Conservation (phyloP, 257 asterid genomes). For the Ligustrum vulgare region DNA sequence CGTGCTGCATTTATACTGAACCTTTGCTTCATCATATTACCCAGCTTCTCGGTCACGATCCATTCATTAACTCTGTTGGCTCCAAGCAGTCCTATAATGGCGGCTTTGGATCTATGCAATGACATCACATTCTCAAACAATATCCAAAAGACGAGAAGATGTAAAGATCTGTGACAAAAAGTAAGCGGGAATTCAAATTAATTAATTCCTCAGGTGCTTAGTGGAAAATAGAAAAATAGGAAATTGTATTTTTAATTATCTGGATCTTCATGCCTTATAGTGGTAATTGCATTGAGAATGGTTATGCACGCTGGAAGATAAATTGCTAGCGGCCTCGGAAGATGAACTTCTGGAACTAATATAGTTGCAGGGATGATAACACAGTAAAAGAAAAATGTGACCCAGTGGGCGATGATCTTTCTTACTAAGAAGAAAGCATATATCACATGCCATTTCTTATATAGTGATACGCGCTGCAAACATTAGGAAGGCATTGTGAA, state of each 20-base stretch:
- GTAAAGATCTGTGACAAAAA: slow-evolving; percentile 54
- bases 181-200: slow-evolving; percentile 19
- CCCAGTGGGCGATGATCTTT: slow-evolving; percentile 91
- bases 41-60: slow-evolving; percentile 91
- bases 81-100: slow-evolving; percentile 80
- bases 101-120: slow-evolving; percentile 85
- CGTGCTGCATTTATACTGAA: slow-evolving; percentile 36
- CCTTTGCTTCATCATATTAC: slow-evolving; percentile 62
- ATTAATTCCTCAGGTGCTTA: slow-evolving; percentile 15
- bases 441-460: slow-evolving; percentile 73
- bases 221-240: background rate
- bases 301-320: slow-evolving; percentile 88
- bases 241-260: slow-evolving; percentile 16
- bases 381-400: slow-evolving; percentile 91
- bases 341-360: slow-evolving; percentile 74
- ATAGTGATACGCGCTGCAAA: slow-evolving; percentile 73
- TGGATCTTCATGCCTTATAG: slow-evolving; percentile 55
- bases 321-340: slow-evolving; percentile 74
- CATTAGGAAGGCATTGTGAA: slow-evolving; percentile 17
- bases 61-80: slow-evolving; percentile 80
- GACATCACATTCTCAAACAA: slow-evolving; percentile 88
- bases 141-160: slow-evolving; percentile 79
- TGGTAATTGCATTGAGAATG: slow-evolving; percentile 73
- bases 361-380: slow-evolving; percentile 79
- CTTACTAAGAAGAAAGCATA: slow-evolving; percentile 66